Evolutionary conservation across 352 stramenopile species (phyloP).

Genomic region (Phytopythium chamaehyphon): DNA sequence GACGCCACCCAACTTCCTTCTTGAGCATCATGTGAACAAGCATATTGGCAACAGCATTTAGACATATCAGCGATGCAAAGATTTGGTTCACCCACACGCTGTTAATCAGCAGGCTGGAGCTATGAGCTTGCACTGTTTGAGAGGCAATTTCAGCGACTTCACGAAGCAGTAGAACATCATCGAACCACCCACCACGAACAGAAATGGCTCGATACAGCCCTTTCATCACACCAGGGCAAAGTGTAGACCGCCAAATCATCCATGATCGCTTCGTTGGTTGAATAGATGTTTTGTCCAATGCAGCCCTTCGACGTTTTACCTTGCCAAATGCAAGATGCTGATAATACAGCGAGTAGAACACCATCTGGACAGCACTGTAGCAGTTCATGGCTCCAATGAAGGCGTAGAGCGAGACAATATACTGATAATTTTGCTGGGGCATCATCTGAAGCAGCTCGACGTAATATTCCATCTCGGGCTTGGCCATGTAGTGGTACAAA

Average conservation of each 20-base stretch:
- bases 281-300: background rate
- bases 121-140: constrained; percentile 23
- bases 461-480: constrained; percentile 23
- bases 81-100: constrained; percentile 31
- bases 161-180: constrained; percentile 15
- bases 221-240: background rate
- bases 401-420: constrained; percentile 15
- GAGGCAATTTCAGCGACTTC: constrained; percentile 24
- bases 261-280: background rate
- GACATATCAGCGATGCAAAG: constrained; percentile 23
- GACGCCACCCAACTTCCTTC: constrained; percentile 15
- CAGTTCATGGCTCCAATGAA: constrained; percentile 21
- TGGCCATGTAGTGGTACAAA: constrained; percentile 25
- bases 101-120: constrained; percentile 24
- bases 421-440: constrained; percentile 22
- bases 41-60: constrained; percentile 27
- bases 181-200: constrained; percentile 21
- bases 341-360: constrained; percentile 22
- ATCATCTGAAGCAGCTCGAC: constrained; percentile 24
- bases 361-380: constrained; percentile 22
- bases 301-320: constrained; percentile 3
- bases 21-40: constrained; percentile 19
- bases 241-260: background rate
- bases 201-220: constrained; percentile 13
- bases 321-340: constrained; percentile 15